These are phyloP conservation scores for Triticum dicoccoides DNA, from an alignment of 176 grass and related monocot species.

Conservation along the genomic window DNA sequence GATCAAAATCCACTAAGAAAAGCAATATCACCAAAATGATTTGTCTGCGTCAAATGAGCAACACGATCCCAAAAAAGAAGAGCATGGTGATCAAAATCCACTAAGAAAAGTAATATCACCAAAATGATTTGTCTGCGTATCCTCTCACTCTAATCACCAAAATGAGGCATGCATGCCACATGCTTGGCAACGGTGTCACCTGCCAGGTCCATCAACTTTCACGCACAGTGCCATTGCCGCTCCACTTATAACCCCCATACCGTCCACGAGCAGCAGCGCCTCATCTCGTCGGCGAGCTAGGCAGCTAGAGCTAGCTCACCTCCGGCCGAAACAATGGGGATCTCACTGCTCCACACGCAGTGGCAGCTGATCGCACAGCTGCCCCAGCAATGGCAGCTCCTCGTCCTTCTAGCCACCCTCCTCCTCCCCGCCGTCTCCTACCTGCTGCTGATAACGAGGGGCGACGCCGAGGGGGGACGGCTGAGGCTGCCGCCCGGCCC, in stretches of 20 bases:
- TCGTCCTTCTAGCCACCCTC: background rate
- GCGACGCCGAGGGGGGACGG: too few relatives aligned
- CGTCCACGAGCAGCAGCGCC: background rate
- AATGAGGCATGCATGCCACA: too few relatives aligned
- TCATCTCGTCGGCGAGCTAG: background rate
- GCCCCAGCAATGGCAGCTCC: slow-evolving; percentile 7
- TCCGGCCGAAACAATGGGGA: background rate
- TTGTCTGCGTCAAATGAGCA: too few relatives aligned
- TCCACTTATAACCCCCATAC: background rate
- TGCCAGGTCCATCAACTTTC: too few relatives aligned
- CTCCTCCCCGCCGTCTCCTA: background rate
- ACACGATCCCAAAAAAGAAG: too few relatives aligned
- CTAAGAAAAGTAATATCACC: too few relatives aligned
- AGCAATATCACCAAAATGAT: too few relatives aligned
- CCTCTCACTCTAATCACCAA: too few relatives aligned
- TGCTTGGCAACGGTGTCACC: too few relatives aligned
- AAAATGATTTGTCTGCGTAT: too few relatives aligned
- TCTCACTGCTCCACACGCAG: background rate
- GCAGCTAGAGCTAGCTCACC: background rate
- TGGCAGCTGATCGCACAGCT: background rate
- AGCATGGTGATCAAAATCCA: too few relatives aligned
- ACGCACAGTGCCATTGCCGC: background rate
- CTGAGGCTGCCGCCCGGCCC: slow-evolving; percentile 40
- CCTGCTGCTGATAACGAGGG: background rate
- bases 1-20: too few relatives aligned